A percentile compares a stretch with the other conserved stretches of the same genome.
These are phyloP conservation scores for Aurifilum marmelostoma DNA, from an alignment of 2,329 filamentous ascomycete genomes.

Conservation along the genomic window DNA sequence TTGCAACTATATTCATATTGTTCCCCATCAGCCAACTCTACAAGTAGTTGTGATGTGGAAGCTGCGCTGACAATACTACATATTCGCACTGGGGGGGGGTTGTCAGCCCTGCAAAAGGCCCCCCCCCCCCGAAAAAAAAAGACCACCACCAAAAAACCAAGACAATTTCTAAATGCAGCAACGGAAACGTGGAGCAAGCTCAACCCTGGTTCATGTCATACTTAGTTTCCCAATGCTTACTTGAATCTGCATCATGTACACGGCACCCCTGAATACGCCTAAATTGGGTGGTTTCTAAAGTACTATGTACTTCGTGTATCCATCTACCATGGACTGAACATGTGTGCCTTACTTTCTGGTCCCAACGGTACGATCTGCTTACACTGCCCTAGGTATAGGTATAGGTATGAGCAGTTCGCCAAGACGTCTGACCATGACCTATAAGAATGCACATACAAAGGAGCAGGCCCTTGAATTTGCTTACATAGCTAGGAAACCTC, in stretches of 20 bases:
- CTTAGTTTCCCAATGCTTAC: not conserved
- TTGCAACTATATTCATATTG: not conserved
- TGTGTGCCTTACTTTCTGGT: not conserved
- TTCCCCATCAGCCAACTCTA: not conserved
- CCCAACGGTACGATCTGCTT: conserved; percentile 1
- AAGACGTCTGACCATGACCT: not conserved
- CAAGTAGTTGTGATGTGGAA: not conserved
- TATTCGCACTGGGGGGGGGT: not conserved
- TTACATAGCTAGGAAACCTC: not conserved
- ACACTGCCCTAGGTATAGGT: too few species aligned
- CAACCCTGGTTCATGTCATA: not conserved
- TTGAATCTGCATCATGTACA: not conserved
- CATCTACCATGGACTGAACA: not conserved
- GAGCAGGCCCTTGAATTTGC: not conserved
- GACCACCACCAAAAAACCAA: not conserved
- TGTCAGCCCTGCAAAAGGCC: not conserved
- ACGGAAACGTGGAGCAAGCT: not conserved
- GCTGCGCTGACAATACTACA: not conserved
- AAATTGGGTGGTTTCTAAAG: not conserved
- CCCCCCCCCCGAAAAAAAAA: too few species aligned
- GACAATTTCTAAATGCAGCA: not conserved
- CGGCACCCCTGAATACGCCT: not conserved
- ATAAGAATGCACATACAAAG: too few species aligned
- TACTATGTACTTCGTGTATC: not conserved
- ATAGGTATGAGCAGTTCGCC: not conserved